Evolutionary conservation across 2,329 filamentous ascomycete species (phyloP), one percentile per base, ranked within the genome.

Genomic region (Neurospora sp.): DNA sequence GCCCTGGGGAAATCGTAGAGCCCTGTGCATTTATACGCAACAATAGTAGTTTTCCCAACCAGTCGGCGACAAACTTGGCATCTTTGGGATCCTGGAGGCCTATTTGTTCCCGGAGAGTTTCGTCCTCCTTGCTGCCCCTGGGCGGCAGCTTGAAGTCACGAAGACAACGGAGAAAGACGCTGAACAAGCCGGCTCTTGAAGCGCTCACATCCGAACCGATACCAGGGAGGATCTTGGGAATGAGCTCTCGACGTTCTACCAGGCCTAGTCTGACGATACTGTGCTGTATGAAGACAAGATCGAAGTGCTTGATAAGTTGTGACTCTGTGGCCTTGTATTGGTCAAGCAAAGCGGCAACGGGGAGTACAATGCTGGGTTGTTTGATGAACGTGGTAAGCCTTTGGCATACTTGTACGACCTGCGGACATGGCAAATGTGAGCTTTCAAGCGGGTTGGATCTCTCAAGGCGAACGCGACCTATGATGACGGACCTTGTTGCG

Each of bases 201-300:
- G 67, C 82, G 78, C 84, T 83, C 74, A 68, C 40, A 19, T 89
- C 87, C 28, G 83, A 82, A 2, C 87, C 83, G 65, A 96, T 89
- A 10, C 89, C 91, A 73, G 86, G 83, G 17, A 94, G 81, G 10
- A 93, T 80, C 2, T 87, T 84, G 1, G 92, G 89, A n/a, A 97
- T 80, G 4, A 97, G 82, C 11, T 89, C 87, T 41, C 90, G 85
- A 74, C 92, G 87, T 57, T 95, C 91, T 68, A 84, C 76, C 12
- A 82, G 79, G 39, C 82, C 79, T 28, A 87, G 78, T 3, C 85
- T 83, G 57, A 82, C 79, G 37, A 88, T 76, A 57, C 95, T 96
- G 77, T 97, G 92, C 76, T 96, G 92, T 43, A 97, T 91, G 77
- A 97, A 97, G 19, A 91, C 85, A 52, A 98, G 83, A 80, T 98